A percentile compares a stretch with the other conserved stretches of the same genome.
These are phyloP conservation scores for Rhodotorula babjevae DNA, from an alignment of 768 basidiomycete genomes.

Conservation along the genomic window DNA sequence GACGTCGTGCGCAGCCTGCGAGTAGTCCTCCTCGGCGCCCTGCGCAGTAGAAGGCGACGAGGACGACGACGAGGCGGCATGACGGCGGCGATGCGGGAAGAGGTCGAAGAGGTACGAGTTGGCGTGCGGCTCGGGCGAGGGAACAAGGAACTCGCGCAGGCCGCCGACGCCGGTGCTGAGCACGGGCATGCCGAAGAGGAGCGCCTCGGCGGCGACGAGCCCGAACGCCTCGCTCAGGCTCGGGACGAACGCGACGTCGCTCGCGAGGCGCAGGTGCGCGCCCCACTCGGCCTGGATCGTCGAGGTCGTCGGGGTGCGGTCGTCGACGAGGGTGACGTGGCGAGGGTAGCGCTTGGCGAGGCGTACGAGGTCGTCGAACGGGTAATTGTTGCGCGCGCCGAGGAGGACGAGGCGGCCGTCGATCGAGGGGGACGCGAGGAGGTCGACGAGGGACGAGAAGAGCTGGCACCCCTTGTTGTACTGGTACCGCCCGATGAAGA, in stretches of 20 bases:
- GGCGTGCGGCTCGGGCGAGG: neutral
- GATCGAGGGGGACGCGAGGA: neutral
- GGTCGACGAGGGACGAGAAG: conserved; percentile 10
- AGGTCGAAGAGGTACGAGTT: conserved; percentile 20
- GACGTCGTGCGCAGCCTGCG: neutral
- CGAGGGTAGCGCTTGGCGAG: conserved; percentile 2
- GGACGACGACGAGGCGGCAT: too few relatives aligned
- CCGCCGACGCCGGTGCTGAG: conserved; percentile 25
- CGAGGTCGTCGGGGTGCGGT: neutral
- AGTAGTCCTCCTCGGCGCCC: conserved; percentile 9
- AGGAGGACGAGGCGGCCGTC: conserved; percentile 23
- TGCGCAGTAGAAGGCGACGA: neutral
- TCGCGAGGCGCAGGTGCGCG: conserved; percentile 18
- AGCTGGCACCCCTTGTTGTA: conserved; percentile 35
- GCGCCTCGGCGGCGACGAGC: conserved; percentile 27
- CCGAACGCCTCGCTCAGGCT: conserved; percentile 27
- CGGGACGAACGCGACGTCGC: conserved; percentile 25
- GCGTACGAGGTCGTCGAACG: neutral
- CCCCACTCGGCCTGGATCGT: conserved; percentile 4
- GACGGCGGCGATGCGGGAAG: neutral
- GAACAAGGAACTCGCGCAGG: conserved; percentile 18
- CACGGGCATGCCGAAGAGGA: conserved; percentile 24
- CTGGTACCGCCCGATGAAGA: conserved; percentile 32
- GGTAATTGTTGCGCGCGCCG: conserved; percentile 30
- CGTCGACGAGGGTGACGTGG: conserved; percentile 16